Evolutionary conservation across 441 rosid species (phyloP).

Genomic region (Arabidopsis lyrata): DNA sequence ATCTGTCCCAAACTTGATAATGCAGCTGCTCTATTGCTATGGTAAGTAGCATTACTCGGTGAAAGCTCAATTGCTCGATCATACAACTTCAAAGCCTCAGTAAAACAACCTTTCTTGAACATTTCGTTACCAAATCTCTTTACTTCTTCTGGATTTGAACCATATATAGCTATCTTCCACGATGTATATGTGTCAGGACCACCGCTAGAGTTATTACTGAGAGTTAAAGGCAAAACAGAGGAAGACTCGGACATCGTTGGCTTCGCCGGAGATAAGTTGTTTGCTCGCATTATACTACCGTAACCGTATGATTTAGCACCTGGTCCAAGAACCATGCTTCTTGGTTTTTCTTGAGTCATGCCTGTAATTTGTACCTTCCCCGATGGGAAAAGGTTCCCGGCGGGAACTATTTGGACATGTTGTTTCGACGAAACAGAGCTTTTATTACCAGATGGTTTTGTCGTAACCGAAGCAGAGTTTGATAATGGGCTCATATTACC

Average conservation of each 20-base stretch:
- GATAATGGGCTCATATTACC: conserved; percentile 55
- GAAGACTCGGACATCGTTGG: conserved; percentile 30
- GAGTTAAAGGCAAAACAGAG: conserved; percentile 29
- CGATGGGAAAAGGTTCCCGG: conserved; percentile 88
- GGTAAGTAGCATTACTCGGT: conserved; percentile 76
- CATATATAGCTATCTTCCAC: conserved; percentile 42
- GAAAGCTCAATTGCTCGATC: conserved; percentile 75
- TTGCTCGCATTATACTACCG: conserved; percentile 82
- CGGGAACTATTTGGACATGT: conserved; percentile 61
- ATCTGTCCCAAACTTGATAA: conserved; percentile 65
- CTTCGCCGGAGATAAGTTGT: conserved; percentile 34
- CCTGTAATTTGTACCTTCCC: conserved; percentile 77
- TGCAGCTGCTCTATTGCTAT: conserved; percentile 86
- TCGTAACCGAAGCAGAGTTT: conserved; percentile 44
- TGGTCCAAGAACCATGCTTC: conserved; percentile 72
- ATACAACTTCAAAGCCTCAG: conserved; percentile 72
- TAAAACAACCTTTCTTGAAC: conserved; percentile 75
- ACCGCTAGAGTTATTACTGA: neutral
- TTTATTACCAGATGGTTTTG: conserved; percentile 50
- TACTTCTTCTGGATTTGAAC: conserved; percentile 67
- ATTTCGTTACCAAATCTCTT: conserved; percentile 78
- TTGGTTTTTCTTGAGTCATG: conserved; percentile 48
- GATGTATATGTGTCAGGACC: conserved; percentile 11
- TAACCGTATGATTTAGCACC: conserved; percentile 90
- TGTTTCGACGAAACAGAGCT: conserved; percentile 49